Base-by-base conservation (phyloP, 2,329 filamentous ascomycete genomes). In the Cryphonectria naterciae region DNA sequence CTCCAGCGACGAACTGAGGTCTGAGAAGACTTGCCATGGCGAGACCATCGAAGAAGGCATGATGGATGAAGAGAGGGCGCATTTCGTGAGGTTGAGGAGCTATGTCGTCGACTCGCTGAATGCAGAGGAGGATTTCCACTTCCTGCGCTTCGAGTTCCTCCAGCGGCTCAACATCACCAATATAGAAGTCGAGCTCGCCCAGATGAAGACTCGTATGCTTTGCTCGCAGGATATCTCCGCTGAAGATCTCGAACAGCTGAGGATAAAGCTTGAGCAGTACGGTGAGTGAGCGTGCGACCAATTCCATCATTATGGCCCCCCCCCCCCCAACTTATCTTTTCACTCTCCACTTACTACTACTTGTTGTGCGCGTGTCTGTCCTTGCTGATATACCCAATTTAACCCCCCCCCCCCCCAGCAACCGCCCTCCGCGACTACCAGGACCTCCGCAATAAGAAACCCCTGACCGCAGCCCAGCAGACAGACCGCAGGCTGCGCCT, bases 121-220 rank as follows among this genome's bases (percentile, higher is more conserved):
- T 11, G 43, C 56, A 4, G 72, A 73, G 28, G 65, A 72, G 49
- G 70, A 72, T 10, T 73, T 73, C 25, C 67, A 72, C 41, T 73
- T 73, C 61, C 43, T 72, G 1, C 65, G 68, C 1, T 60, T 70
- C 28, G 72, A 73, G 41, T 72, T 72, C 43, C 65, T 73, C 5
- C 72, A 73, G 41, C 67, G 68, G 22, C 64, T 72, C 11, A 73
- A 73, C 63, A 62, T 73, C 10, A 52, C 46, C 3, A 35, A 68
- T 10, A 46, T 70, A 10, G 35, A 68, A 58, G 60, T 70, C 35
- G 58, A 67, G 4, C 68, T 73, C 17, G 60, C 62, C 22, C 32
- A 32, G 32, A 54, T n/a, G 17, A 70, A 70, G 37, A 66, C 46
- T 46, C 61, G 25, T 22, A 54, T 70, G 19, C 37, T 35, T 11